Conservation (phyloP, 805 yeast species). For the Myxozyma neglecta region DNA sequence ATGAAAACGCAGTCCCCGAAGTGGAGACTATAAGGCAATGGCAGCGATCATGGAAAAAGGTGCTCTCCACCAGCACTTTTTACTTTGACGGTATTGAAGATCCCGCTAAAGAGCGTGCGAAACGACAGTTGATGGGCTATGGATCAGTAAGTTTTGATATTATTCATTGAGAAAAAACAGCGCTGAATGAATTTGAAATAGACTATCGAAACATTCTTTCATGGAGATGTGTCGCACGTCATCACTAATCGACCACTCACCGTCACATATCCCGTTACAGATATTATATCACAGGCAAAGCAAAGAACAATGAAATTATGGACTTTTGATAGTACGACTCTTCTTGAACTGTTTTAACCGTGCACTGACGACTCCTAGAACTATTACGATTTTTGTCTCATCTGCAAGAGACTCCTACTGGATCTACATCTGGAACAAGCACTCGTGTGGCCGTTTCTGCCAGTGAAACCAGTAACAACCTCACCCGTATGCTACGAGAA, state of each 20-base stretch:
- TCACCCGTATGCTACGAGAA: constrained; percentile 67
- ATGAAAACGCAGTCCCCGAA: neutral
- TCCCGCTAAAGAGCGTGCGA: constrained; percentile 34
- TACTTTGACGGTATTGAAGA: constrained; percentile 57
- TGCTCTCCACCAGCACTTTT: constrained; percentile 58
- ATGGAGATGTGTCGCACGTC: constrained; percentile 68
- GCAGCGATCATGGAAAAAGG: constrained; percentile 65
- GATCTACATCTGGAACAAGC: neutral
- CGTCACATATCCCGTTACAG: constrained; percentile 47
- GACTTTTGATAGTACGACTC: constrained; percentile 61
- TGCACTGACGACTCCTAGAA: constrained; percentile 3
- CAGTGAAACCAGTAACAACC: constrained; percentile 21
- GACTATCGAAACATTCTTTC: constrained; percentile 58
- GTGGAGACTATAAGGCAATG: constrained; percentile 42
- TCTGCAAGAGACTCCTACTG: constrained; percentile 18
- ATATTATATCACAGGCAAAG: constrained; percentile 65
- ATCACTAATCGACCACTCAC: constrained; percentile 62
- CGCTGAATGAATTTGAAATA: constrained; percentile 32
- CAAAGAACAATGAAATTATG: constrained; percentile 73
- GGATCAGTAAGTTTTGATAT: constrained; percentile 37
- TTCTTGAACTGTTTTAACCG: neutral
- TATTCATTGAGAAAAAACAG: constrained; percentile 48
- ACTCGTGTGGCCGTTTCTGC: neutral
- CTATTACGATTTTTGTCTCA: constrained; percentile 23
- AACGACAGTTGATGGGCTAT: constrained; percentile 35